Evolutionary conservation across 345 rosid species (phyloP), one percentile per base, ranked within the genome.

Genomic region (Psidium friedrichsthalianum): DNA sequence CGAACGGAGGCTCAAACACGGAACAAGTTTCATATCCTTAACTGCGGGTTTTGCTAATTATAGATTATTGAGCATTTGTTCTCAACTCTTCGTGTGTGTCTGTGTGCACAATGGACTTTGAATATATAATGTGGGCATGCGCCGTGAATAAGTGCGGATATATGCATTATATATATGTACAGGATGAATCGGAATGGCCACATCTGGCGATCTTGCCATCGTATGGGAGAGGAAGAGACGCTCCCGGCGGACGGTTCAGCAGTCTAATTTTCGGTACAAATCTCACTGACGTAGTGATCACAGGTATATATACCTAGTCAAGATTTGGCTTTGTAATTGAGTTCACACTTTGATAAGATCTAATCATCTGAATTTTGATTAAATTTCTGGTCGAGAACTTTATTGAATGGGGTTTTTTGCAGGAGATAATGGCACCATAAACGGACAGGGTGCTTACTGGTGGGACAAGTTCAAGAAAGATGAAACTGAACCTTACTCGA

Each of bases 181-280:
- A 95, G 99, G 95, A 94, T 74, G 98, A 94, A 89, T 89, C 92
- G 14, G 99, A 97, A 53, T 95, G 93, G 93, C 97, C 97, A 5
- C 42, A 85, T 11, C 40, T 94, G 20, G 85, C 87, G 11, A 85
- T 92, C 6, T 84, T 95, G 87, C 99, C 98, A 3, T 95, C 98
- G 0, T 95, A 94, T 44, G 98, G 99, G 0, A 78, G 80, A 87
- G 98, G 94, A 86, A 91, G 95, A 87, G 98, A 96, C 18, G 93
- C 89, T 5, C 85, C 88, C 3, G 94, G 83, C 4, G 94, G 91
- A 51, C 90, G 98, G 87, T 90, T 87, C 84, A 85, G 90, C 78
- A 90, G 96, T 90, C 94, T 96, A 22, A 88, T 95, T 61, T 93
- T 89, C 51, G 99, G 98, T 16, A 88, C 95, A 24, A 95, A 97